Evolutionary conservation across 768 basidiomycete species (phyloP).

Genomic region (Russula abietina): DNA sequence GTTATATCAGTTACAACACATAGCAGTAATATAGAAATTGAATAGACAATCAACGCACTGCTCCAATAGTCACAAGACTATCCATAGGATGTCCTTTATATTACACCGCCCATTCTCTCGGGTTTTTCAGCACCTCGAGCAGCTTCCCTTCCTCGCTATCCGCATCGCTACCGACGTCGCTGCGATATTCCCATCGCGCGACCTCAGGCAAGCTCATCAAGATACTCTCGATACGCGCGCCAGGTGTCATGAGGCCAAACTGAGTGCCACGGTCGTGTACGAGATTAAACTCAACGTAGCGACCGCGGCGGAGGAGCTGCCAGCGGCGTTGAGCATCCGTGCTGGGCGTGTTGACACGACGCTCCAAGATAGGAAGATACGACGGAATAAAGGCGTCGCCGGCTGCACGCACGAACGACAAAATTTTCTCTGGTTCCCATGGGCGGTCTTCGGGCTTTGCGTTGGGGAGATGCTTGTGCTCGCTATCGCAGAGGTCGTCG

Average conservation of each 20-base stretch:
- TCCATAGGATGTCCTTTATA: background rate
- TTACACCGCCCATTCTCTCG: constrained; percentile 45
- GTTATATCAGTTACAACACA: background rate
- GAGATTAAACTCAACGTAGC: constrained; percentile 89
- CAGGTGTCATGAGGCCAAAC: constrained; percentile 56
- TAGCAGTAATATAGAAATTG: background rate
- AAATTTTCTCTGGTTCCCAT: constrained; percentile 59
- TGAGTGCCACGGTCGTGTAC: constrained; percentile 66
- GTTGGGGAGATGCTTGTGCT: constrained; percentile 57
- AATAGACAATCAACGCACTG: background rate
- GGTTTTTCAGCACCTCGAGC: constrained; percentile 43
- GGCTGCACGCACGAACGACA: constrained; percentile 63
- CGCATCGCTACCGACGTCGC: constrained; percentile 45
- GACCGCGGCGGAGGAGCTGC: constrained; percentile 86
- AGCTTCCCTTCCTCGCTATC: constrained; percentile 48
- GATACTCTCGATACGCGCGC: constrained; percentile 57
- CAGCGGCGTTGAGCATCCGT: constrained; percentile 73
- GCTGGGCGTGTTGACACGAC: constrained; percentile 48
- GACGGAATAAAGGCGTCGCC: constrained; percentile 83
- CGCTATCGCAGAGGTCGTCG: constrained; percentile 74
- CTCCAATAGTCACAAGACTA: background rate
- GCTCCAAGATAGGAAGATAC: constrained; percentile 79
- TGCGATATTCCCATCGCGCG: constrained; percentile 65
- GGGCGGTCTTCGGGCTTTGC: constrained; percentile 40
- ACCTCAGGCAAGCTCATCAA: constrained; percentile 60